Conservation (phyloP, 2,329 filamentous ascomycete genomes). For the Ophiostoma perfectum region DNA sequence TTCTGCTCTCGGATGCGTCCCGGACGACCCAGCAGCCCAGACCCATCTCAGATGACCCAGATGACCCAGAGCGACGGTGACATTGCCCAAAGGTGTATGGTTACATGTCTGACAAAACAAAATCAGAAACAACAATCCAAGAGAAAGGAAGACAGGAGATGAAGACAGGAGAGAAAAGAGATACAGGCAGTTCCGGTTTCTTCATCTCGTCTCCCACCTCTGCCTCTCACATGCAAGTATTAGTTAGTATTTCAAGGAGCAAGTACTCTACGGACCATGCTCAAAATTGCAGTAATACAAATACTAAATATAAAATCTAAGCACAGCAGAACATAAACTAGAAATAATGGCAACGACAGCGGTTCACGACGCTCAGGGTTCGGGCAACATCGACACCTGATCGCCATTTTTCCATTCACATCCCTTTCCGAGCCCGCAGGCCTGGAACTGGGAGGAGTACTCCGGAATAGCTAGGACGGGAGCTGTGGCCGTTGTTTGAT, state of each 20-base stretch:
- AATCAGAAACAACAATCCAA: neutral
- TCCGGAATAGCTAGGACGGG: too few relatives aligned
- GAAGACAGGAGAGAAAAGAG: neutral
- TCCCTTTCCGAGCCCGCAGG: constrained; percentile 7
- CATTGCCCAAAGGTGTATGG: neutral
- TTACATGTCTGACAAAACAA: neutral
- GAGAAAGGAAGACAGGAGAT: neutral
- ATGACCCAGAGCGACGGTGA: neutral
- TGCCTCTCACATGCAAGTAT: neutral
- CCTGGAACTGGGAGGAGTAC: neutral
- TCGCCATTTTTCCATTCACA: neutral
- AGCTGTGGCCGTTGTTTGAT: too few relatives aligned
- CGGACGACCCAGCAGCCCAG: neutral
- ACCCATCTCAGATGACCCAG: neutral
- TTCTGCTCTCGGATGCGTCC: neutral
- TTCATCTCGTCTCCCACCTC: neutral
- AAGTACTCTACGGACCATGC: neutral
- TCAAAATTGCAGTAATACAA: neutral
- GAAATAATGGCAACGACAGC: neutral
- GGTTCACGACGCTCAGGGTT: neutral
- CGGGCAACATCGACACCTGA: neutral
- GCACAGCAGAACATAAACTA: neutral
- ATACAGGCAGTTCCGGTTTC: neutral
- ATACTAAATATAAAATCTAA: constrained; percentile 1
- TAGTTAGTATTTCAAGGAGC: neutral